Percentiles rank a stretch among this genome's conserved stretches.
Evolutionary conservation across 2,329 filamentous ascomycete species (phyloP).

Genomic region (Phoma sp.): DNA sequence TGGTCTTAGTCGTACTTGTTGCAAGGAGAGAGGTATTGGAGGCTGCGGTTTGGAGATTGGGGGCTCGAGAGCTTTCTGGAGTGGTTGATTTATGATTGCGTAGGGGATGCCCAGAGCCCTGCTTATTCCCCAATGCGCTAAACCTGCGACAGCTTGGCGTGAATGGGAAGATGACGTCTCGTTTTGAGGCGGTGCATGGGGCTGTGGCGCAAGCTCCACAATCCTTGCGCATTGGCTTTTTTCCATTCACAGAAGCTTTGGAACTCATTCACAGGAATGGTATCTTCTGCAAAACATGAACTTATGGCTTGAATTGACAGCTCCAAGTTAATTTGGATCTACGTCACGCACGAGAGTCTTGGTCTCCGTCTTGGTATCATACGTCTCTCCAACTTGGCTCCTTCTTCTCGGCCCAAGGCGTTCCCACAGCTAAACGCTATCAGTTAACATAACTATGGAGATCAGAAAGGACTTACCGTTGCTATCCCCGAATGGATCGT

Average conservation of each 20-base stretch:
- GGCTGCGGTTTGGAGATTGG: neutral
- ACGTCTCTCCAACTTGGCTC: conserved; percentile 50
- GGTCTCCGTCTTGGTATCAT: conserved; percentile 21
- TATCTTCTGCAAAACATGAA: too few species aligned
- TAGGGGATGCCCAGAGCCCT: conserved; percentile 19
- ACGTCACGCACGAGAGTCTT: too few species aligned
- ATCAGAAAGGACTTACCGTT: conserved; percentile 58
- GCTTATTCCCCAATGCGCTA: conserved; percentile 26
- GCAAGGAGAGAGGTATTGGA: neutral
- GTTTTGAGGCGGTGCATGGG: conserved; percentile 25
- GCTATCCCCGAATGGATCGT: conserved; percentile 84
- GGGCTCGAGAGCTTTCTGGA: neutral
- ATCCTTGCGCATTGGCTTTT: neutral
- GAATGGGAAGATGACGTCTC: conserved; percentile 29
- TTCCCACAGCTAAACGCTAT: conserved; percentile 56
- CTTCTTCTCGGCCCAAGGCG: conserved; percentile 49
- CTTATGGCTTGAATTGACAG: too few species aligned
- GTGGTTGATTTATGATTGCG: conserved; percentile 18
- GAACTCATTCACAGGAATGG: too few species aligned
- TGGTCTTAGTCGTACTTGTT: neutral
- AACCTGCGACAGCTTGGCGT: conserved; percentile 21
- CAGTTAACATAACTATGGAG: neutral
- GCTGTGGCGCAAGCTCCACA: conserved; percentile 4
- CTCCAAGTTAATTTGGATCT: too few species aligned
- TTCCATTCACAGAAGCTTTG: too few species aligned